These are phyloP conservation scores for Phialophora verrucosa DNA, from an alignment of 2,329 filamentous ascomycete species.

Conservation along the genomic window DNA sequence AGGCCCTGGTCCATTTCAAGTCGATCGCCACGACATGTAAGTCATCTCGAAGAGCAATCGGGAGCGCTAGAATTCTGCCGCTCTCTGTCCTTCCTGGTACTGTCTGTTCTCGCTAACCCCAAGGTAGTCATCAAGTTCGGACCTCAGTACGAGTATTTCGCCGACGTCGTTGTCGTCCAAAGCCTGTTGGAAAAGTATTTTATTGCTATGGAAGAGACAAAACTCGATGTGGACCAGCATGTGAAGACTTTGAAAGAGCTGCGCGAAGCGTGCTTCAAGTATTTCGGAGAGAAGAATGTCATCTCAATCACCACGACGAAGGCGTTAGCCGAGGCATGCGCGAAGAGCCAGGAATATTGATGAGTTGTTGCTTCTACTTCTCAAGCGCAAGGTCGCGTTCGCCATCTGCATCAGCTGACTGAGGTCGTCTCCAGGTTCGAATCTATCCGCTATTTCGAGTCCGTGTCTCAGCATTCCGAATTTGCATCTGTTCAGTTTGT, in stretches of 20 bases:
- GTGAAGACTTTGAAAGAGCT: conserved; percentile 47
- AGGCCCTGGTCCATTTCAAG: conserved; percentile 46
- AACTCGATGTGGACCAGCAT: conserved; percentile 43
- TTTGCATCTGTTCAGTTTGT: conserved; percentile 15
- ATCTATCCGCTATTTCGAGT: conserved; percentile 25
- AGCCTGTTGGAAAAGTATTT: conserved; percentile 46
- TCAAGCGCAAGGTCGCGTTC: no score
- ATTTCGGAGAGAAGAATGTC: conserved; percentile 45
- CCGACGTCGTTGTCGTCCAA: conserved; percentile 45
- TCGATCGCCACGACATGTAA: conserved; percentile 46
- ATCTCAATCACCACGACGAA: conserved; percentile 42
- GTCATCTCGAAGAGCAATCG: background rate
- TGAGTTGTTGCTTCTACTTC: conserved; percentile 2
- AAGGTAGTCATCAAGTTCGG: conserved; percentile 42
- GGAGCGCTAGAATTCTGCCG: background rate
- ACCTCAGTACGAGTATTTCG: conserved; percentile 45
- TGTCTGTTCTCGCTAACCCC: background rate
- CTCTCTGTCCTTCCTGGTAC: background rate
- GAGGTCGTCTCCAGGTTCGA: conserved; percentile 13
- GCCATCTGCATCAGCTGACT: background rate
- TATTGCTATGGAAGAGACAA: conserved; percentile 45
- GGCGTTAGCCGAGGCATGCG: conserved; percentile 46
- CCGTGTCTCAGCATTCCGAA: conserved; percentile 16
- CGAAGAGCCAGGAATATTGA: conserved; percentile 30
- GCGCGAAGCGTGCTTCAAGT: conserved; percentile 44